Conservation (phyloP, 345 rosid species). For the Bretschneidera sinensis region DNA sequence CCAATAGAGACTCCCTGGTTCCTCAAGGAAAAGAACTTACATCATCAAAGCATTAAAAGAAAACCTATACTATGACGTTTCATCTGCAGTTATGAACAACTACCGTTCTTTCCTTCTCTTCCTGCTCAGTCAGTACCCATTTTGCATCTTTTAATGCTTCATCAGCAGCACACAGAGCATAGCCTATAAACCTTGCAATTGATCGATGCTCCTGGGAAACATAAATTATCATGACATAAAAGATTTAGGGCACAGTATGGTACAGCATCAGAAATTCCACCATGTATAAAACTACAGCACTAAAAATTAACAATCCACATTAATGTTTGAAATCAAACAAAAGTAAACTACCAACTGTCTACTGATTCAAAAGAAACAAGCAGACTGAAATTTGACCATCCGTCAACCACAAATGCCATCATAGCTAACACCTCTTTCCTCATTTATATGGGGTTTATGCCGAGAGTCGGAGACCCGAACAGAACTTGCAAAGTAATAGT, state of each 20-base stretch:
- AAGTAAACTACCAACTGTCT: not conserved
- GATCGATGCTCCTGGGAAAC: slow-evolving; percentile 58
- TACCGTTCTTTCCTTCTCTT: slow-evolving; percentile 81
- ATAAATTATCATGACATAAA: not conserved
- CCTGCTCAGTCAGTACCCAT: slow-evolving; percentile 67
- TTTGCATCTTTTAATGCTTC: slow-evolving; percentile 89
- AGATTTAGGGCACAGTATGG: too few species aligned
- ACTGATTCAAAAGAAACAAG: not conserved
- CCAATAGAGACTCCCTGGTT: slow-evolving; percentile 95
- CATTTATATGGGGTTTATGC: too few species aligned
- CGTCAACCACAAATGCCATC: not conserved
- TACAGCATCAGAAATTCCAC: too few species aligned
- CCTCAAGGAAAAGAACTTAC: slow-evolving; percentile 23
- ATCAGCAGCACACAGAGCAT: slow-evolving; percentile 90
- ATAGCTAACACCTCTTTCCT: not conserved
- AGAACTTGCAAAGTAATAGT: not conserved
- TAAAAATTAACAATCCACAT: not conserved
- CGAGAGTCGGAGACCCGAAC: too few species aligned
- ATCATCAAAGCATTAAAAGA: slow-evolving; percentile 18
- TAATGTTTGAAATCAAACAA: slow-evolving; percentile 7
- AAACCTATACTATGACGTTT: not conserved
- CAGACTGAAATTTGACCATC: not conserved
- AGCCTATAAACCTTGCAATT: slow-evolving; percentile 73
- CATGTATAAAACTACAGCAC: not conserved
- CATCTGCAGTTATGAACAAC: not conserved